phyloP scores from a whole-genome alignment of 441 rosid genomes.

The Adansonia gregorii region DNA sequence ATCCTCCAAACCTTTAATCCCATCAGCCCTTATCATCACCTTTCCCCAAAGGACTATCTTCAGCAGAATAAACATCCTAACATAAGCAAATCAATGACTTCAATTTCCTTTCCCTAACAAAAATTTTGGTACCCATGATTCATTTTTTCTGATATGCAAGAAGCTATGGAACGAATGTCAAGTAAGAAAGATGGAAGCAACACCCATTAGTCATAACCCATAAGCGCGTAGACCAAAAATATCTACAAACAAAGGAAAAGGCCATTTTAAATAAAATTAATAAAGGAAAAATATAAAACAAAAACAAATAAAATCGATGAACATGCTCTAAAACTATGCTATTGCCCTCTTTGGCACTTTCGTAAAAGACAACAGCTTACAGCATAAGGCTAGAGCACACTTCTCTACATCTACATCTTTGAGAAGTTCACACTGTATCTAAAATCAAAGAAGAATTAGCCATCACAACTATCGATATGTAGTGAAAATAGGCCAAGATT shows the following conservation, averaged over 20 bases:
- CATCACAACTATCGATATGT: constrained; percentile 29
- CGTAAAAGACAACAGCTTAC: constrained; percentile 54
- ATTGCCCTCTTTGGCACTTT: constrained; percentile 47
- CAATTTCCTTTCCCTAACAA: constrained; percentile 55
- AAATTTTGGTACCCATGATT: constrained; percentile 48
- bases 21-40: constrained; percentile 52
- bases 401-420: too few relatives aligned
- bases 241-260: not conserved
- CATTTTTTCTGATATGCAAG: constrained; percentile 63
- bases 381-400: too few relatives aligned
- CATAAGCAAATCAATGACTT: constrained; percentile 62
- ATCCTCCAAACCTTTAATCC: constrained; percentile 51
- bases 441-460: constrained; percentile 23
- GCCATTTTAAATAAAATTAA: not conserved
- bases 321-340: constrained; percentile 88
- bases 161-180: constrained; percentile 57
- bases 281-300: not conserved
- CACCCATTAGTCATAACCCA: constrained; percentile 15
- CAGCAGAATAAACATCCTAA: constrained; percentile 47
- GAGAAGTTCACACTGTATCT: too few relatives aligned
- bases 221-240: not conserved
- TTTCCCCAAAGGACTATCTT: constrained; percentile 45
- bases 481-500: constrained; percentile 26
- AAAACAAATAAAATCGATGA: constrained; percentile 8
- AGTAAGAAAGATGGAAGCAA: not conserved